Percentiles rank a stretch among this genome's conserved stretches.
phyloP scores from a whole-genome alignment of 106 monocot species.

The Agapanthus africanus region DNA sequence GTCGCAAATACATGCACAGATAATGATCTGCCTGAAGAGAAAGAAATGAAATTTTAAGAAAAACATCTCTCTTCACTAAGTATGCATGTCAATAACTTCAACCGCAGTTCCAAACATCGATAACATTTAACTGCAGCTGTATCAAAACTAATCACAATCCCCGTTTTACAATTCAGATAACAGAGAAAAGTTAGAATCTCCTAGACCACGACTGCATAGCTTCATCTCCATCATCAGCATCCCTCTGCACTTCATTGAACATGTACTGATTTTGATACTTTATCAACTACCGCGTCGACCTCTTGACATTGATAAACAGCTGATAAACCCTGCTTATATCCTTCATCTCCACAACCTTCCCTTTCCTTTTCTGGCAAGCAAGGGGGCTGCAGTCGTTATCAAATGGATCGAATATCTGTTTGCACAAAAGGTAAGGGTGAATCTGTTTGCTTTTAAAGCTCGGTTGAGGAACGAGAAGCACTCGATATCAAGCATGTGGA shows the following conservation, averaged over 20 bases:
- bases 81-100: too few species aligned
- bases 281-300: constrained; percentile 88
- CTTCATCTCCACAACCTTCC: constrained; percentile 78
- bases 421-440: too few species aligned
- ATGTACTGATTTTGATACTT: constrained; percentile 89
- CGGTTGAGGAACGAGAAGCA: constrained; percentile 96
- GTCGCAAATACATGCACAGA: too few species aligned
- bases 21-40: too few species aligned
- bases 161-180: too few species aligned
- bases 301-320: constrained; percentile 86
- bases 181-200: too few species aligned
- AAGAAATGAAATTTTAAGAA: too few species aligned
- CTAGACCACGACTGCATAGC: constrained; percentile 45
- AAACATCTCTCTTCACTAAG: too few species aligned
- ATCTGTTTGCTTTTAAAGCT: too few species aligned
- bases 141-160: too few species aligned
- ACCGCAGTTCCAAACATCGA: too few species aligned
- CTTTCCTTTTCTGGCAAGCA: constrained; percentile 72
- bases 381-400: constrained; percentile 68
- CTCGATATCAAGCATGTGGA: constrained; percentile 97
- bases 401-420: constrained; percentile 77
- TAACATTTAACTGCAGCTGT: too few species aligned
- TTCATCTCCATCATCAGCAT: constrained; percentile 42
- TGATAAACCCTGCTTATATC: constrained; percentile 82
- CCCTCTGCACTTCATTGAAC: constrained; percentile 57